phyloP scores from a whole-genome alignment of 2,329 filamentous ascomycete genomes.

The Sarocladiaceae sp. region DNA sequence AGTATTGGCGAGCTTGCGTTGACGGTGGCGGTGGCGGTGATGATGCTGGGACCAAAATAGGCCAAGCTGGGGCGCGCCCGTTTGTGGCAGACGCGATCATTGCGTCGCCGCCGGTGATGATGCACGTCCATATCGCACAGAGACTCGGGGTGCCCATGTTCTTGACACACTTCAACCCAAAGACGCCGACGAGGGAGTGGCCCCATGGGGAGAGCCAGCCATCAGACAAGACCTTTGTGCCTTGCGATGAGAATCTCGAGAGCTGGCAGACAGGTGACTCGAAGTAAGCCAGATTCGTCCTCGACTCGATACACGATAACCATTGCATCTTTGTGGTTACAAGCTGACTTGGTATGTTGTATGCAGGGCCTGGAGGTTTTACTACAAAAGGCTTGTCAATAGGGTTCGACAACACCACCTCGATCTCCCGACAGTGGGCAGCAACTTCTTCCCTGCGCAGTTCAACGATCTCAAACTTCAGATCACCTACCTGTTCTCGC shows the following conservation, averaged over 20 bases:
- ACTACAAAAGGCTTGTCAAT: not conserved
- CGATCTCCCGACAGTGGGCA: not conserved
- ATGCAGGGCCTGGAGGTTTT: not conserved
- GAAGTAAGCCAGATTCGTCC: no score
- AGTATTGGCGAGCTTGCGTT: not conserved
- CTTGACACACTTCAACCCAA: conserved; percentile 3
- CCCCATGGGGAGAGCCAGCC: not conserved
- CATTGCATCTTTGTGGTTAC: no score
- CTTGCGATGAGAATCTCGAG: conserved; percentile 2
- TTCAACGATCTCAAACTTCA: not conserved
- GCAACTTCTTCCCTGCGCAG: not conserved
- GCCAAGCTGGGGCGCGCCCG: not conserved
- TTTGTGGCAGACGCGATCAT: not conserved
- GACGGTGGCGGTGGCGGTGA: not conserved
- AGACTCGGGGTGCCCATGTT: not conserved
- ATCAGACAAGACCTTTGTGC: not conserved
- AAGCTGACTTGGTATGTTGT: not conserved
- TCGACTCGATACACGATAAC: no score
- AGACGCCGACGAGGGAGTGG: conserved; percentile 1
- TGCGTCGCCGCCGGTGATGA: conserved; percentile 3
- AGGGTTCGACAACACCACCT: not conserved
- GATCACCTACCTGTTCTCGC: not conserved
- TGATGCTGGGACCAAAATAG: no score
- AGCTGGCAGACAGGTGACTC: not conserved
- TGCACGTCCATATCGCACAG: conserved; percentile 2